Conservation (phyloP, 768 basidiomycete species). For the Coprinopsis sp. region DNA sequence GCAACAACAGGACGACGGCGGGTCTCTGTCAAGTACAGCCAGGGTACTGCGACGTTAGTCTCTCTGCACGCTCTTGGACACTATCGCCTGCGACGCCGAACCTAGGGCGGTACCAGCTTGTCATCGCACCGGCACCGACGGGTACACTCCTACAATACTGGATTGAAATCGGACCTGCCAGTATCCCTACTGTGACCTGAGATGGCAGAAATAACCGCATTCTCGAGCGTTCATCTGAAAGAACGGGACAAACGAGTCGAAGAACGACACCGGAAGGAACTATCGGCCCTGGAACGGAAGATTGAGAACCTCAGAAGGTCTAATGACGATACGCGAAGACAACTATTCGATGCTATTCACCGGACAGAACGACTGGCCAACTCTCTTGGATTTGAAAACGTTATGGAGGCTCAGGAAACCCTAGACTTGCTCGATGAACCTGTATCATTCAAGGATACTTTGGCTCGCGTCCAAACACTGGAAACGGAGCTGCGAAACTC, state of each 20-base stretch:
- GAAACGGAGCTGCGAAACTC: conserved; percentile 22
- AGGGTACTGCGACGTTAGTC: no score
- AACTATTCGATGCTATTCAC: conserved; percentile 34
- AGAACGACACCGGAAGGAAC: conserved; percentile 26
- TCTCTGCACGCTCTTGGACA: no score
- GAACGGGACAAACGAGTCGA: conserved; percentile 30
- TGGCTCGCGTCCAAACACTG: conserved; percentile 29
- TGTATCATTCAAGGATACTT: conserved; percentile 30
- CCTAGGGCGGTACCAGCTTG: no score
- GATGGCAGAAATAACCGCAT: conserved; percentile 11
- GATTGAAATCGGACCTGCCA: no score
- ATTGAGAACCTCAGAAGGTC: conserved; percentile 25
- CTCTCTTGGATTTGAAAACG: conserved; percentile 39
- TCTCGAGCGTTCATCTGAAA: conserved; percentile 26
- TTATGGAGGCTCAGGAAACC: conserved; percentile 38
- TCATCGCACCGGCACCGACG: no score
- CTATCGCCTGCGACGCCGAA: no score
- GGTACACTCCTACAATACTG: no score
- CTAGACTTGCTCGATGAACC: conserved; percentile 34
- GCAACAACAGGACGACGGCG: no score
- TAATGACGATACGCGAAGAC: conserved; percentile 27
- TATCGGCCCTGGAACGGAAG: conserved; percentile 21
- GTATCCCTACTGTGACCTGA: no score
- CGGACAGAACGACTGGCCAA: conserved; percentile 35
- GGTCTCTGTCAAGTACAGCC: no score